Base-by-base conservation (phyloP, 352 stramenopile species). In the Phytophthora meadii region DNA sequence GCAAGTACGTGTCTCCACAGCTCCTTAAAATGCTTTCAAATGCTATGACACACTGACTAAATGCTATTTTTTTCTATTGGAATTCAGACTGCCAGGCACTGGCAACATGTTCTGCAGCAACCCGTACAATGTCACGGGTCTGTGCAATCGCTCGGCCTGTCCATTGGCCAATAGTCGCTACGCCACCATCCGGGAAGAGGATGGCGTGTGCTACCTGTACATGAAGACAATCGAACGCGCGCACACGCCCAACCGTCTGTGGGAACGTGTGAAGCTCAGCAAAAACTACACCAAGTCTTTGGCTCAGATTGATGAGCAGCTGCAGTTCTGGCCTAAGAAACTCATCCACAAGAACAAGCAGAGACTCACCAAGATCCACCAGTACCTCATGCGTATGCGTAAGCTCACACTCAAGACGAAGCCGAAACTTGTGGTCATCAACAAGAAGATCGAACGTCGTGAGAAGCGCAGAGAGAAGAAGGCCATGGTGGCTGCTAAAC, bases 151-250 rank as follows among this genome's bases (percentile, higher is more conserved):
- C 62, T 93, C 79, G 27, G 88, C 92, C 41, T 99, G 98, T 76
- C 98, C 98, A 24, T 79, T 99, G 56, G 97, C 98, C 37, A 99
- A 99, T 81, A 98, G 85, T 64, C 90, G 94, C 30, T 99, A 99
- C 85, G 98, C 98, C 25, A 99, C 98, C 9, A 93, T 99, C 62
- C 90, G 96, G 34, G 97, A 99, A 82, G 88, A 99, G 63, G 90
- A 99, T 40, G 97, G 98, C 44, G 82, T 97, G 40, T 96, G 84
- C 77, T 97, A 87, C 68, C 72, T 99, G 27, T 99, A 98, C 78
- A 98, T 99, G 81, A 99, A 99, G 84, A 99, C 97, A 3, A 98
- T 99, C 42, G 98, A 99, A 81, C 84, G 98, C 61, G 97, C 98
- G 22, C 98, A 99, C 80, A 97, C 95, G 63, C 98, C 98, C 12